These are phyloP conservation scores for Phytophthora parvispora DNA, from an alignment of 352 stramenopile genomes.

Conservation along the genomic window DNA sequence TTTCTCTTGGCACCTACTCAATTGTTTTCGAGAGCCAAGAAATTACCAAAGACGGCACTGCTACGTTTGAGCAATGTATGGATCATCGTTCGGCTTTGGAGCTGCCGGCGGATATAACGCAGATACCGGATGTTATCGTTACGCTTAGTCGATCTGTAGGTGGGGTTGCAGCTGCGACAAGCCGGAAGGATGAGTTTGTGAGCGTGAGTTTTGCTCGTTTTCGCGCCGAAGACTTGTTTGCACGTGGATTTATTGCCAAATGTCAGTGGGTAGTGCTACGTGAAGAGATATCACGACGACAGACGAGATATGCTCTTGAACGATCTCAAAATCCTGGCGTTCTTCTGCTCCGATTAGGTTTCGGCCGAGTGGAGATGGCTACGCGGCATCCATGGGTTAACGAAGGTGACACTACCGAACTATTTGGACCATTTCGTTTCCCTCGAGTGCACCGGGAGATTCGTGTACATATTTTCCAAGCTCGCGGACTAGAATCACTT, in stretches of 20 bases:
- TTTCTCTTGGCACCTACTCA: constrained; percentile 57
- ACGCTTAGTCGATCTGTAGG: constrained; percentile 66
- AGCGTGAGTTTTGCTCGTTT: constrained; percentile 69
- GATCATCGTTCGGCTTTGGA: constrained; percentile 57
- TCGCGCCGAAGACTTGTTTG: constrained; percentile 46
- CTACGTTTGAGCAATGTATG: constrained; percentile 62
- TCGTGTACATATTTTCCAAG: constrained; percentile 90
- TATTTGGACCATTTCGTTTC: constrained; percentile 62
- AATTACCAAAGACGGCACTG: constrained; percentile 53
- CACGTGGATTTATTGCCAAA: constrained; percentile 49
- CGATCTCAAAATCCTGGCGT: constrained; percentile 58
- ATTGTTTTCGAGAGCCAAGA: constrained; percentile 66
- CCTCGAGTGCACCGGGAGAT: constrained; percentile 69
- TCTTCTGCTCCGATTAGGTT: constrained; percentile 66
- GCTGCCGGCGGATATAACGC: constrained; percentile 71
- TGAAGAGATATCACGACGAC: constrained; percentile 69
- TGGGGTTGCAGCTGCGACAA: constrained; percentile 9
- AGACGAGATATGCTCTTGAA: constrained; percentile 67
- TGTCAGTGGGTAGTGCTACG: constrained; percentile 66
- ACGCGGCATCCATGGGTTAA: constrained; percentile 56
- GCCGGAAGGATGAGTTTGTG: constrained; percentile 64
- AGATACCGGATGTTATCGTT: constrained; percentile 76
- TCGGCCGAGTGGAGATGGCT: constrained; percentile 76
- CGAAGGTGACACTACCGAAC: constrained; percentile 34
- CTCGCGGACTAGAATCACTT: constrained; percentile 61